phyloP scores from a whole-genome alignment of 2,329 filamentous ascomycete species.

The Chrysosphaeria jannelii region DNA sequence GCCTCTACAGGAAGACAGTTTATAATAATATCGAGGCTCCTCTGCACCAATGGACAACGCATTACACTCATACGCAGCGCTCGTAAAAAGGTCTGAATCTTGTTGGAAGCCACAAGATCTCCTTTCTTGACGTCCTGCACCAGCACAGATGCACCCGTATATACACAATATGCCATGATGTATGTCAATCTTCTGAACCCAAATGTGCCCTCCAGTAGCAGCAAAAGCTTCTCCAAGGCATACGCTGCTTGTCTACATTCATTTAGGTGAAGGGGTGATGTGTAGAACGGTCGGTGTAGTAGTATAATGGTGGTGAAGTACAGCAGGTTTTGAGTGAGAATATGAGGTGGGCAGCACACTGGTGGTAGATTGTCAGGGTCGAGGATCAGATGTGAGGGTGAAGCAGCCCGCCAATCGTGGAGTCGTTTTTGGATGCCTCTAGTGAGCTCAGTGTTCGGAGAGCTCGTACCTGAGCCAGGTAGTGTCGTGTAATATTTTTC shows the following conservation, averaged over 20 bases:
- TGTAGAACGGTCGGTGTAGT: slow-evolving; percentile 6
- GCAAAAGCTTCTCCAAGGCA: slow-evolving; percentile 6
- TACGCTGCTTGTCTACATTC: slow-evolving; percentile 6
- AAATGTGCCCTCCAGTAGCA: slow-evolving; percentile 7
- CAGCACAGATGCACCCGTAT: slow-evolving; percentile 8
- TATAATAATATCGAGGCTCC: slow-evolving; percentile 9
- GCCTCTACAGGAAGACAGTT: too few species aligned
- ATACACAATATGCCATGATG: slow-evolving; percentile 9
- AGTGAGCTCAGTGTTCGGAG: slow-evolving; percentile 1
- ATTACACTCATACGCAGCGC: slow-evolving; percentile 6
- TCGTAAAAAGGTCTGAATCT: slow-evolving; percentile 7
- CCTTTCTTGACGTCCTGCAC: slow-evolving; percentile 7
- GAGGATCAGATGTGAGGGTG: slow-evolving; percentile 3
- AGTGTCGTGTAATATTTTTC: too few species aligned
- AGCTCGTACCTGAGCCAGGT: too few species aligned
- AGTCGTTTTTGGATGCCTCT: slow-evolving; percentile 2
- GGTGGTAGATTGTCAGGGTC: slow-evolving; percentile 3
- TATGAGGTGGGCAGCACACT: slow-evolving; percentile 4
- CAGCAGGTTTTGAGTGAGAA: slow-evolving; percentile 5
- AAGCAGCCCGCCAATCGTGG: slow-evolving; percentile 4
- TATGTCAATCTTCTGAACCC: slow-evolving; percentile 8
- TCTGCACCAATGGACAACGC: slow-evolving; percentile 7
- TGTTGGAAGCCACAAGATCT: slow-evolving; percentile 5
- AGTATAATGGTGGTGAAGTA: slow-evolving; percentile 7
- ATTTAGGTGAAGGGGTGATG: slow-evolving; percentile 5